Conservation (phyloP, 1,284 basidiomycete species). For the Papiliotrema laurentii region DNA sequence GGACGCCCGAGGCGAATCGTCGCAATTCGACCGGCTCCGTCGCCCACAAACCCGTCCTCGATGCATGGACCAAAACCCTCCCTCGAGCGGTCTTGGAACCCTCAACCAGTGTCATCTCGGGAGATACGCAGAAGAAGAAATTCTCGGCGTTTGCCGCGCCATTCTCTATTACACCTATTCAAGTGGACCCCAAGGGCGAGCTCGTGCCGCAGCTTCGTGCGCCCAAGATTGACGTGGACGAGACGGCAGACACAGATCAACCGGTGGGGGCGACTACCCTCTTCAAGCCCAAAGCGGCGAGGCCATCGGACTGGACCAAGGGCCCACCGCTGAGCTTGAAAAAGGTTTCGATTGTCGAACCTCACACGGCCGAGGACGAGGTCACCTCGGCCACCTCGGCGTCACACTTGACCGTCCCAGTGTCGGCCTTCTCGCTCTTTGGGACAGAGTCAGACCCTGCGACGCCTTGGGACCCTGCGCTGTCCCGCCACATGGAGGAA, state of each 20-base stretch:
- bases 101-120: constrained; percentile 10
- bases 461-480: constrained; percentile 30
- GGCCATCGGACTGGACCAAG: constrained; percentile 24
- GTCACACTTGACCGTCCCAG: constrained; percentile 15
- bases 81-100: constrained; percentile 6
- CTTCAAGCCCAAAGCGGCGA: constrained; percentile 5
- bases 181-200: constrained; percentile 16
- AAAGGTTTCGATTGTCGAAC: constrained; percentile 13
- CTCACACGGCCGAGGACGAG: background rate
- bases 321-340: constrained; percentile 22
- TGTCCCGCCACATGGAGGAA: constrained; percentile 10
- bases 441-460: constrained; percentile 40
- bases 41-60: background rate
- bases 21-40: constrained; percentile 3
- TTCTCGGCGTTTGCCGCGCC: constrained; percentile 27
- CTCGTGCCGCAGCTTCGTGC: no score
- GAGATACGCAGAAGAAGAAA: constrained; percentile 12
- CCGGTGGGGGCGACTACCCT: background rate
- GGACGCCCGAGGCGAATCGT: background rate
- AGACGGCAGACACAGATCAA: background rate
- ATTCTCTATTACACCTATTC: constrained; percentile 12
- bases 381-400: background rate
- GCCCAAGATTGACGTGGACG: no score
- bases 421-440: constrained; percentile 29
- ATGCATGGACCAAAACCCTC: constrained; percentile 1